Evolutionary conservation across 139 green algal species (phyloP).

Genomic region (Micractinium sp.): DNA sequence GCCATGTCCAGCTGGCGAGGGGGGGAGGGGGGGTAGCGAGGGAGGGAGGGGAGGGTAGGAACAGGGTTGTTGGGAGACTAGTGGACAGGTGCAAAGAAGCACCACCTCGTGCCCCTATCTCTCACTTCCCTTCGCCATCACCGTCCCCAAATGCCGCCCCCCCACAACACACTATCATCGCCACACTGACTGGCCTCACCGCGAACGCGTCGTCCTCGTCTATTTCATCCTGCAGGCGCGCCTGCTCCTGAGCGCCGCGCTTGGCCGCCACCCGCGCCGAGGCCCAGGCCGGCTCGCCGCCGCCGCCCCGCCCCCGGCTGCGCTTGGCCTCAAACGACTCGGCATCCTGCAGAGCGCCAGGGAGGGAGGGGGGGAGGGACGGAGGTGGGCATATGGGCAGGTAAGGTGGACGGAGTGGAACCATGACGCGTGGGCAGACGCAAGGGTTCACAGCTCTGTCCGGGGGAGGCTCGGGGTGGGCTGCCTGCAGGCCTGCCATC

Average conservation of each 20-base stretch:
- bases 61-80: not conserved
- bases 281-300: conserved; percentile 23
- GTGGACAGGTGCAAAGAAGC: not conserved
- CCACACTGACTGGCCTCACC: not conserved
- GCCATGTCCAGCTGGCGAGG: conserved; percentile 29
- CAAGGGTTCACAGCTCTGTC: too few species aligned
- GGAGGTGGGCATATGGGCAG: not conserved
- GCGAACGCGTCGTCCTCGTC: conserved; percentile 61
- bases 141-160: not conserved
- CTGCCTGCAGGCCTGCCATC: too few species aligned
- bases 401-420: not conserved
- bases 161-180: not conserved
- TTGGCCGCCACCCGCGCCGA: conserved; percentile 16
- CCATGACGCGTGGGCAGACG: not conserved
- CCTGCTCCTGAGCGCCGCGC: not conserved
- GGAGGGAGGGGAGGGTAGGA: not conserved
- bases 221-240: conserved; percentile 42
- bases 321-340: conserved; percentile 81
- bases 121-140: not conserved
- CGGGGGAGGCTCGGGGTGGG: too few species aligned
- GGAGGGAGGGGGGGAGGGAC: not conserved
- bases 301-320: conserved; percentile 31
- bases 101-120: not conserved
- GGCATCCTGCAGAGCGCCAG: conserved; percentile 62
- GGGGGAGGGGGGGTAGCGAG: not conserved